Percentiles rank a stretch among this genome's conserved stretches.
Evolutionary conservation across 192 early-diverging fungal genomes (phyloP).

Genomic region (Mortierella hygrophila): DNA sequence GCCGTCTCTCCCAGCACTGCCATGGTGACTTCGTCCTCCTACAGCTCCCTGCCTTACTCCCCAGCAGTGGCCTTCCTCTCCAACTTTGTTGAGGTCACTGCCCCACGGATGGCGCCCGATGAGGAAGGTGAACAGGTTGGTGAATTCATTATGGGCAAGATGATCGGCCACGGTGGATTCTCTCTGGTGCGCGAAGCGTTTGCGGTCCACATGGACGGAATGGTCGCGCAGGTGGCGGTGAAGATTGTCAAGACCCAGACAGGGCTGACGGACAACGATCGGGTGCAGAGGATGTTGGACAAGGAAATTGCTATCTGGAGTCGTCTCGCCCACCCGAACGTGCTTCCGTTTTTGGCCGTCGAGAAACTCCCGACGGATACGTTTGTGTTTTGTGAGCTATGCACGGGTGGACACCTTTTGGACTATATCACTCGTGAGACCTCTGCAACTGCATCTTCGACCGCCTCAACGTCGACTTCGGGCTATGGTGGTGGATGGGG

Average conservation of each 20-base stretch:
- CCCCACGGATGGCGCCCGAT: slow-evolving; percentile 57
- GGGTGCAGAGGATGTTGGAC: slow-evolving; percentile 65
- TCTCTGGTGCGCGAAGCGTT: slow-evolving; percentile 81
- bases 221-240: slow-evolving; percentile 67
- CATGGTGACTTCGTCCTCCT: slow-evolving; percentile 47
- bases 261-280: slow-evolving; percentile 50
- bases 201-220: slow-evolving; percentile 56
- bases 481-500: background rate
- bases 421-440: slow-evolving; percentile 60
- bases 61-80: slow-evolving; percentile 56
- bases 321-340: slow-evolving; percentile 73
- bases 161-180: slow-evolving; percentile 84
- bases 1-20: slow-evolving; percentile 22
- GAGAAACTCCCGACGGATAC: slow-evolving; percentile 76
- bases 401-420: slow-evolving; percentile 72
- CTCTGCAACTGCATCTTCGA: slow-evolving; percentile 1
- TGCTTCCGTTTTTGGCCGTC: slow-evolving; percentile 73
- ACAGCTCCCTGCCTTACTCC: slow-evolving; percentile 53
- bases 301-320: slow-evolving; percentile 80
- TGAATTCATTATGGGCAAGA: slow-evolving; percentile 74
- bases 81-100: slow-evolving; percentile 46
- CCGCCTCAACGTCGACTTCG: background rate
- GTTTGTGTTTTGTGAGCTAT: slow-evolving; percentile 81
- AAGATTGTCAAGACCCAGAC: slow-evolving; percentile 75
- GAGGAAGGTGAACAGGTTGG: slow-evolving; percentile 81